These are phyloP conservation scores for Penicillium polonicum DNA, from an alignment of 2,329 filamentous ascomycete species.

Conservation along the genomic window DNA sequence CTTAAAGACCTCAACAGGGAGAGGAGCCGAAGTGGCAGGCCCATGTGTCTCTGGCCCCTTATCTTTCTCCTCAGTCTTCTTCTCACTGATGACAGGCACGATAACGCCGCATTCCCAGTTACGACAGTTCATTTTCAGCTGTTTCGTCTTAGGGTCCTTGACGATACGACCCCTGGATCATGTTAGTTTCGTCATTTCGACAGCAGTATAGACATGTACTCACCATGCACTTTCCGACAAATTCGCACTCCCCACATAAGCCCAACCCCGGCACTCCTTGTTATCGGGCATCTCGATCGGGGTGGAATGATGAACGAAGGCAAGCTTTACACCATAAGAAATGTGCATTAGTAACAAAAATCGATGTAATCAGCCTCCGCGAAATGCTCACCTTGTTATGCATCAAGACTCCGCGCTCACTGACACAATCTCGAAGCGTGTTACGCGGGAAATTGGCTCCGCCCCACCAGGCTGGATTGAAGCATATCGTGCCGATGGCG, in stretches of 20 bases:
- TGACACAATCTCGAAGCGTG: conserved; percentile 73
- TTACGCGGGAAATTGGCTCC: conserved; percentile 66
- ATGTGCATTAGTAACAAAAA: not conserved
- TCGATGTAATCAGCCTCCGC: not conserved
- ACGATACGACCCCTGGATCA: conserved; percentile 69
- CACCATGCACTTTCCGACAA: conserved; percentile 90
- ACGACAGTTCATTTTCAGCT: conserved; percentile 74
- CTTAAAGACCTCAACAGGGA: conserved; percentile 34
- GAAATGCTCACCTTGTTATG: conserved; percentile 73
- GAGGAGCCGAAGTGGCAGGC: not conserved
- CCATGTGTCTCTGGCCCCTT: not conserved
- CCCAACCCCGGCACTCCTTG: conserved; percentile 60
- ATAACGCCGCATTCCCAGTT: conserved; percentile 97
- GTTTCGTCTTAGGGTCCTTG: conserved; percentile 64
- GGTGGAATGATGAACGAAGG: conserved; percentile 20
- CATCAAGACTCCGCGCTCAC: conserved; percentile 70
- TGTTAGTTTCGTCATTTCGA: not conserved
- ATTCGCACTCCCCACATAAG: conserved; percentile 88
- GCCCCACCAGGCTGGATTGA: conserved; percentile 71
- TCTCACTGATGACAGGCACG: conserved; percentile 53
- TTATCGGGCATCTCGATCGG: conserved; percentile 22
- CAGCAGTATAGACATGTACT: conserved; percentile 34
- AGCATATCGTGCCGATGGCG: conserved; percentile 76
- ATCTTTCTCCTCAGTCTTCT: conserved; percentile 30
- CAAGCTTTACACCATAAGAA: conserved; percentile 17